Conservation (phyloP, 2,329 filamentous ascomycete genomes). For the Penicillium palitans region DNA sequence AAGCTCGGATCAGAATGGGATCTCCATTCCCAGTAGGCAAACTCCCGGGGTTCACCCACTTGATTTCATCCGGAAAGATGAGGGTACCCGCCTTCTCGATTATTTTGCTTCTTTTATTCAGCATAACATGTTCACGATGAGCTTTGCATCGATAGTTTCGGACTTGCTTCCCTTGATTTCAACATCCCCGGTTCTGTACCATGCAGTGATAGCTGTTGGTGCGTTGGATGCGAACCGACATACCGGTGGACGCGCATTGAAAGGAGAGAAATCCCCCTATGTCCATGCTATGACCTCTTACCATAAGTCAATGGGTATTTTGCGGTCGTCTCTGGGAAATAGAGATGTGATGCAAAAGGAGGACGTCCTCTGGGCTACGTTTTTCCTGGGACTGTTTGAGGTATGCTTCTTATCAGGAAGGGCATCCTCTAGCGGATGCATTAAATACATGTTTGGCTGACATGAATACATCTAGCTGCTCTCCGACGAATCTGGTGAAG, state of each 20-base stretch:
- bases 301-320: not conserved
- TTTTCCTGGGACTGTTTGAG: not conserved
- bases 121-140: conserved; percentile 1
- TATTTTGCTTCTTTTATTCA: not conserved
- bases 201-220: not conserved
- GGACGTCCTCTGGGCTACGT: not conserved
- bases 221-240: not conserved
- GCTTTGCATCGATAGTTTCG: not conserved
- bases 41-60: not conserved
- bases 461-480: not conserved
- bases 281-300: not conserved
- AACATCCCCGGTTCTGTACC: not conserved
- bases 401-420: not conserved
- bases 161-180: not conserved
- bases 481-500: conserved; percentile 3
- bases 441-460: not conserved
- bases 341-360: not conserved
- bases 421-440: not conserved
- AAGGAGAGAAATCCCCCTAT: not conserved
- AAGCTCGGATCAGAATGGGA: not conserved
- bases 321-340: not conserved
- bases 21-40: not conserved
- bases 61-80: not conserved
- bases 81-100: not conserved
- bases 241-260: not conserved